These are phyloP conservation scores for Pisolithus orientalis DNA, from an alignment of 768 basidiomycete species.

Conservation along the genomic window DNA sequence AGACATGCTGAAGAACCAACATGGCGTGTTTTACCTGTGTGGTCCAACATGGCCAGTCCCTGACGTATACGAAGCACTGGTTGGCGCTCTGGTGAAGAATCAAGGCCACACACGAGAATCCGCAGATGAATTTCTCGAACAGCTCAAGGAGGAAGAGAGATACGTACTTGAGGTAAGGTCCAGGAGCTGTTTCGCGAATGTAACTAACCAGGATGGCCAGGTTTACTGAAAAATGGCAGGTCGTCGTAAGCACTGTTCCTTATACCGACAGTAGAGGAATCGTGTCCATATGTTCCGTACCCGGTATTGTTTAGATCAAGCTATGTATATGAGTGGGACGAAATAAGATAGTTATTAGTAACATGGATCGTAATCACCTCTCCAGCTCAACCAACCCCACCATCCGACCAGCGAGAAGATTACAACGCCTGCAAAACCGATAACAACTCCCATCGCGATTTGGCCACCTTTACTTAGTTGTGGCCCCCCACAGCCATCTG, in stretches of 20 bases:
- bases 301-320: no score
- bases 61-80: conserved; percentile 91
- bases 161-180: conserved; percentile 82
- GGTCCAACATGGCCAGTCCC: conserved; percentile 99
- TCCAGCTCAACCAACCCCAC: conserved; percentile 29
- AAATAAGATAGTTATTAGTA: conserved; percentile 10
- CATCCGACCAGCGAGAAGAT: conserved; percentile 41
- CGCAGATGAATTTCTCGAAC: conserved; percentile 81
- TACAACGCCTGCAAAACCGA: conserved; percentile 56
- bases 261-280: no score
- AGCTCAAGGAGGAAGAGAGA: conserved; percentile 92
- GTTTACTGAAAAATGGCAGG: conserved; percentile 14
- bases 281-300: no score
- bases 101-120: conserved; percentile 54
- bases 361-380: conserved; percentile 15
- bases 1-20: conserved; percentile 62
- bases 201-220: conserved; percentile 3
- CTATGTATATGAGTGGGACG: neutral
- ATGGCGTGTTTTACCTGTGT: conserved; percentile 92
- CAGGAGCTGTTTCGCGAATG: neutral
- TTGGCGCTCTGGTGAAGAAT: conserved; percentile 70
- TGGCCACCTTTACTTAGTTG: conserved; percentile 53
- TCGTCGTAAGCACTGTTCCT: neutral
- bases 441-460: conserved; percentile 64
- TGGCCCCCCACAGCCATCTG: conserved; percentile 42